phyloP scores from a whole-genome alignment of 148 eudicot genomes.

The Suaeda aralocaspica region DNA sequence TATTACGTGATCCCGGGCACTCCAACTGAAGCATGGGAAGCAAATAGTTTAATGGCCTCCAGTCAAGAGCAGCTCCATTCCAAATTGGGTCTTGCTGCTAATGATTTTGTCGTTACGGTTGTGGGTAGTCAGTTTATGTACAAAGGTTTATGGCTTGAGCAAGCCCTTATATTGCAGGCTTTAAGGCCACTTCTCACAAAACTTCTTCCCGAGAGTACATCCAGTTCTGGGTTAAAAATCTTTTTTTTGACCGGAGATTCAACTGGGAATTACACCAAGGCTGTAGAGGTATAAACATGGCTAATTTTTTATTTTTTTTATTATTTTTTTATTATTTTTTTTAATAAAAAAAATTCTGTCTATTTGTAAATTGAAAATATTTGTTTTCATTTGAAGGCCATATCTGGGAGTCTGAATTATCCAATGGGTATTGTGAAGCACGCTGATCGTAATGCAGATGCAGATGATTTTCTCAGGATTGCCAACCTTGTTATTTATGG shows the following conservation, averaged over 20 bases:
- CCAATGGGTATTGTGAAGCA: slow-evolving; percentile 68
- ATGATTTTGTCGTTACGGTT: slow-evolving; percentile 59
- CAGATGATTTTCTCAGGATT: slow-evolving; percentile 41
- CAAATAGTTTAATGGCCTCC: slow-evolving; percentile 32
- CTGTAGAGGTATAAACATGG: slow-evolving; percentile 57
- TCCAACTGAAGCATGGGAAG: slow-evolving; percentile 67
- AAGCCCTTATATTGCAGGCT: slow-evolving; percentile 81
- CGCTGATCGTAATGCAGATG: slow-evolving; percentile 42
- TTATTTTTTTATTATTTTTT: too few relatives aligned
- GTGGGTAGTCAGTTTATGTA: slow-evolving; percentile 76
- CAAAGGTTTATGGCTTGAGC: slow-evolving; percentile 90
- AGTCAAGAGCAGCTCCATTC: slow-evolving; percentile 29
- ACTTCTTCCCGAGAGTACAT: slow-evolving; percentile 34
- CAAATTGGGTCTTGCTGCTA: slow-evolving; percentile 36
- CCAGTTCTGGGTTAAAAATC: slow-evolving; percentile 52
- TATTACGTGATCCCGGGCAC: slow-evolving; percentile 83
- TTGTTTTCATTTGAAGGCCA: slow-evolving; percentile 43
- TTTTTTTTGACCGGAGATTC: slow-evolving; percentile 58
- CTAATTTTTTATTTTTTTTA: background rate
- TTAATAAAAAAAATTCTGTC: background rate
- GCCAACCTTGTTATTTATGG: slow-evolving; percentile 78
- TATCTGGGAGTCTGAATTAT: slow-evolving; percentile 57
- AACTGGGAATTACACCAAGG: slow-evolving; percentile 62
- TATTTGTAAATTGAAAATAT: slow-evolving; percentile 8
- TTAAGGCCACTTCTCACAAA: slow-evolving; percentile 56